A percentile compares a stretch with the other conserved stretches of the same genome.
Evolutionary conservation across 2,329 filamentous ascomycete species (phyloP).

Genomic region (Phaeophleospora eucalypticola): DNA sequence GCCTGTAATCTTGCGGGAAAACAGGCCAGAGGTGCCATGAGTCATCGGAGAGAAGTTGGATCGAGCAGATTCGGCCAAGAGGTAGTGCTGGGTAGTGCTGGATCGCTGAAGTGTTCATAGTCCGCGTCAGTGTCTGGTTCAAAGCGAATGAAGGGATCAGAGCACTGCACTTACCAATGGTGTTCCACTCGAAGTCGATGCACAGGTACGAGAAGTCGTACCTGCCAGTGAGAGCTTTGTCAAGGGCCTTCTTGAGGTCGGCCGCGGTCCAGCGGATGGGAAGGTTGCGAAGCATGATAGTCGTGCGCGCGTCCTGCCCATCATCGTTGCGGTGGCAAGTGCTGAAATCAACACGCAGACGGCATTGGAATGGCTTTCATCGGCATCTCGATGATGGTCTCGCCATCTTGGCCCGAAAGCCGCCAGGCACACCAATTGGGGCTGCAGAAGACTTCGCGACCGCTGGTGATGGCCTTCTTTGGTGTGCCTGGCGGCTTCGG

Average conservation of each 20-base stretch:
- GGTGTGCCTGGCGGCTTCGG: background rate
- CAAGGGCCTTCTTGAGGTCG: slow-evolving; percentile 68
- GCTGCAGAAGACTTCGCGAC: slow-evolving; percentile 7
- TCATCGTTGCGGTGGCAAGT: slow-evolving; percentile 31
- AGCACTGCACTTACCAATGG: no score
- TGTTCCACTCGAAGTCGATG: slow-evolving; percentile 55
- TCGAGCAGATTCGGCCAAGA: no score
- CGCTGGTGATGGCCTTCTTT: background rate
- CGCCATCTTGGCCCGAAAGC: slow-evolving; percentile 17
- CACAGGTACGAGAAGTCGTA: slow-evolving; percentile 96
- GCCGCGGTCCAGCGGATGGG: slow-evolving; percentile 76
- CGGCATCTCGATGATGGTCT: slow-evolving; percentile 1
- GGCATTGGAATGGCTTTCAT: slow-evolving; percentile 14
- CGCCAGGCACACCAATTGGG: slow-evolving; percentile 31
- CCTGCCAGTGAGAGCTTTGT: slow-evolving; percentile 71
- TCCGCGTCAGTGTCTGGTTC: slow-evolving; percentile 95
- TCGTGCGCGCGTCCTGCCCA: slow-evolving; percentile 48
- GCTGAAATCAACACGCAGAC: slow-evolving; percentile 1
- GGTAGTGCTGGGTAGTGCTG: slow-evolving; percentile 70
- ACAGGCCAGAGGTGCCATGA: slow-evolving; percentile 61
- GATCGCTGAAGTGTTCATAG: slow-evolving; percentile 89
- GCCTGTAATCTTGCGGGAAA: slow-evolving; percentile 70
- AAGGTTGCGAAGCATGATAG: slow-evolving; percentile 86
- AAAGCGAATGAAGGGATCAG: no score
- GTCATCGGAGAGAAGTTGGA: slow-evolving; percentile 61